Base-by-base conservation (phyloP, 257 asterid species). In the Datura wrightii region DNA sequence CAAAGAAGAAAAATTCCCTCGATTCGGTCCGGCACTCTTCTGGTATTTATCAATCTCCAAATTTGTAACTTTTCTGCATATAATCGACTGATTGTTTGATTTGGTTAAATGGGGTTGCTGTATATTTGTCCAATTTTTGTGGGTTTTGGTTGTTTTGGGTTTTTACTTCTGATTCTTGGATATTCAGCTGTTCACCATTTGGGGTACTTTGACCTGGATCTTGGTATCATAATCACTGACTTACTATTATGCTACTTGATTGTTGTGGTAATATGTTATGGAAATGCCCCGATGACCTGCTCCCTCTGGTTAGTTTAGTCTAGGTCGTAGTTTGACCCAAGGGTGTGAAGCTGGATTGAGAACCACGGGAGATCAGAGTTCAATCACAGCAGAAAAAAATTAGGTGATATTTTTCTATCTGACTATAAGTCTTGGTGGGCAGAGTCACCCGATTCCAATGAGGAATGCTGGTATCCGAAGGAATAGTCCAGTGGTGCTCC, bases 11-110 rank as follows among this genome's bases (percentile, higher is more conserved):
- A 31, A 85, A 74, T 62, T 66, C 89, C 9, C 86, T 60, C 82
- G 90, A 86, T 87, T 89, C 89, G 48, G 80, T 79, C 67, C 90
- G 79, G 60, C 84, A 91, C 54, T 79, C 79, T 88, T 88, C 95
- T n/a, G 93, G 95, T 87, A 16, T 34, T 52, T 50, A 58, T 42
- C 54, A 55, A 60, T 24, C 71, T 84, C 41, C 50, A 39, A 24
- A 13, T 6, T 36, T 52, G 3, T 46, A 8, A 46, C 0, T 52
- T 15, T 55, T 63, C 14, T 10, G 70, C 16, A 8, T 4, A 44
- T n/a, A 65, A 74, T 74, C 19, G 48, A 74, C 59, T 48, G 42
- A 44, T 46, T 72, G 41, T 72, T 72, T 70, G 56, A 72, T 72
- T 46, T n/a, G 80, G 3, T 19, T 41, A 74, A 74, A 48, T 74